Evolutionary conservation across 2,329 filamentous ascomycete species (phyloP), one percentile per base, ranked within the genome.

Genomic region (Epicoccum sorghinum): DNA sequence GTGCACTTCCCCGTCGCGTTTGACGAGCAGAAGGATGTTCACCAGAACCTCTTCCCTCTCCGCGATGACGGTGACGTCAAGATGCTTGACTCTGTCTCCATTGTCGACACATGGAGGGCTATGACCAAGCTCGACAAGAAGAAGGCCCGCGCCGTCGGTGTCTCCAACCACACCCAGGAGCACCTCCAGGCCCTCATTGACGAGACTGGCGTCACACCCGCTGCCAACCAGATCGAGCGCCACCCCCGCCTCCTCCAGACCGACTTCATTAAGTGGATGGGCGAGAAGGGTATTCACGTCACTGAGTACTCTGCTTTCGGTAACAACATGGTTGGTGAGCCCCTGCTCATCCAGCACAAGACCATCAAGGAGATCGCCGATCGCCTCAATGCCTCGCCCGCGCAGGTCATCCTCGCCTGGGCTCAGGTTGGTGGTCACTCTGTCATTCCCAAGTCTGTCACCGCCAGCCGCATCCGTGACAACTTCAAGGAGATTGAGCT

Each of bases 351-450:
- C 62, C 61, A 75, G 45, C 75, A 79, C 56, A 55, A 70, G 81
- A 88, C 68, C 87, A 89, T 82, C 80, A 89, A 75, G 82, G 86
- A 67, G 86, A 88, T 53, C 60, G 89, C 89, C 32, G 79, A 82
- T 65, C 81, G 83, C 61, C 81, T 85, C 10, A 80, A 84, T 8
- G 82, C 88, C 25, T 85, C 86, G 8, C 83, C 90, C 9, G 88
- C 89, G 18, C 91, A 96, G 81, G 82, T 96, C 39, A 82, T 96
- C 59, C 83, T 96, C 66, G 84, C 91, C 69, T 96, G 92, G 92
- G 85, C 90, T 29, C 96, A 91, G 14, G 91, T 96, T 82, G 65
- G 66, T 18, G 68, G 68, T 10, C 62, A 68, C 56, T 64, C 58
- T 14, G 67, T 71, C 46, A 71, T 71, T 33, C 69, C 69, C 49